Evolutionary conservation across 2,329 filamentous ascomycete species (phyloP).

Genomic region (Malbranchea zuffiana): DNA sequence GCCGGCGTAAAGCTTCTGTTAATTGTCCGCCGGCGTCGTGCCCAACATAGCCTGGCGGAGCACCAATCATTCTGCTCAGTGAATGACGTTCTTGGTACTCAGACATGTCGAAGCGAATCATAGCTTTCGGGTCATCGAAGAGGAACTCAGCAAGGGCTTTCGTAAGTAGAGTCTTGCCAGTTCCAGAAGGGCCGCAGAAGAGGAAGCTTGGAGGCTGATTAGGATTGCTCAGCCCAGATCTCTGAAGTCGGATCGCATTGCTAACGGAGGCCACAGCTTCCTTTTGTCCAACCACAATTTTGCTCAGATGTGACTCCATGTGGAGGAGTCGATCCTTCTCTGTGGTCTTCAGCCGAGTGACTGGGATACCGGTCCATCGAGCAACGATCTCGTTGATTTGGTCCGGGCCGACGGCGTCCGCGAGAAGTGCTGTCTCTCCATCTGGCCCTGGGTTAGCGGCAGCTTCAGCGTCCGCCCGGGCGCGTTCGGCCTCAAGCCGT

Average conservation of each 20-base stretch:
- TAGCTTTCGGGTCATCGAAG: slow-evolving; percentile 91
- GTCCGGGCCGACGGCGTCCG: slow-evolving; percentile 87
- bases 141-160: slow-evolving; percentile 96
- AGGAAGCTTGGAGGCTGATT: slow-evolving; percentile 97
- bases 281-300: slow-evolving; percentile 83
- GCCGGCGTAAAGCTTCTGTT: slow-evolving; percentile 84
- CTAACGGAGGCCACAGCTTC: slow-evolving; percentile 89
- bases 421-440: slow-evolving; percentile 62
- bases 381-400: slow-evolving; percentile 99
- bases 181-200: slow-evolving; percentile 96
- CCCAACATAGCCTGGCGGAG: slow-evolving; percentile 91
- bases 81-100: slow-evolving; percentile 97
- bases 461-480: slow-evolving; percentile 60
- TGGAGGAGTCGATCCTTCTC: slow-evolving; percentile 98
- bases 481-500: slow-evolving; percentile 69
- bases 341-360: slow-evolving; percentile 83
- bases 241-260: slow-evolving; percentile 89
- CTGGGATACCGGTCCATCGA: slow-evolving; percentile 95
- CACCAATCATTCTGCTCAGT: slow-evolving; percentile 93
- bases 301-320: slow-evolving; percentile 80
- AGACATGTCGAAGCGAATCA: slow-evolving; percentile 99
- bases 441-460: slow-evolving; percentile 49
- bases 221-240: slow-evolving; percentile 87
- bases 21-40: slow-evolving; percentile 93
- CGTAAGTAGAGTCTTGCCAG: slow-evolving; percentile 92